A percentile compares a stretch with the other conserved stretches of the same genome.
Conservation (phyloP, 2,329 filamentous ascomycete genomes). For the Fusarium verticillioides region DNA sequence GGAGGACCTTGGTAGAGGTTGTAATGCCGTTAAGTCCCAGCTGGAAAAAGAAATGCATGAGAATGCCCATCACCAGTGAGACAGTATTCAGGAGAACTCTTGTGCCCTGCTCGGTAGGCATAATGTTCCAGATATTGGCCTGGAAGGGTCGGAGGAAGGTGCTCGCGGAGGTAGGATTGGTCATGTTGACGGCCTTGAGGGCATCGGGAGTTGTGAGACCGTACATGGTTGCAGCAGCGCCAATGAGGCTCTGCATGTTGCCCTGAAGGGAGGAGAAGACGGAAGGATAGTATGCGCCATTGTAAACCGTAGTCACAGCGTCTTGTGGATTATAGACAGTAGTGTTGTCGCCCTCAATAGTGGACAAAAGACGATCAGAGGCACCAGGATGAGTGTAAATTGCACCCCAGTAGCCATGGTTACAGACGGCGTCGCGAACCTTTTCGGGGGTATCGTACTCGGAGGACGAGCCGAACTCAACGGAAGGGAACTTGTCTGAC, state of each 20-base stretch:
- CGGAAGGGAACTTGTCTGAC: background rate
- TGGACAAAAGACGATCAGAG: background rate
- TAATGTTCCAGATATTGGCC: background rate
- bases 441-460: background rate
- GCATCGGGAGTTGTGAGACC: background rate
- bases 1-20: background rate
- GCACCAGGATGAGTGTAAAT: background rate
- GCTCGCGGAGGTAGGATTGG: background rate
- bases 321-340: background rate
- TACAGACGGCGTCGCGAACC: background rate
- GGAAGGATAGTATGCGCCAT: background rate
- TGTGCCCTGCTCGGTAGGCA: background rate
- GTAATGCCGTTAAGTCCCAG: background rate
- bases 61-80: background rate
- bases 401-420: background rate
- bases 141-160: background rate
- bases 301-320: background rate
- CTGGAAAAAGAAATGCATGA: slow-evolving; percentile 4
- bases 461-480: background rate
- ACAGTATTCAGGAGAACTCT: background rate
- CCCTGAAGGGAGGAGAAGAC: background rate
- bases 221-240: background rate
- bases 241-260: background rate
- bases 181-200: background rate
- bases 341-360: background rate